Evolutionary conservation across 2,329 filamentous ascomycete genomes (phyloP).

Genomic region (Dothideomycetes sp.): DNA sequence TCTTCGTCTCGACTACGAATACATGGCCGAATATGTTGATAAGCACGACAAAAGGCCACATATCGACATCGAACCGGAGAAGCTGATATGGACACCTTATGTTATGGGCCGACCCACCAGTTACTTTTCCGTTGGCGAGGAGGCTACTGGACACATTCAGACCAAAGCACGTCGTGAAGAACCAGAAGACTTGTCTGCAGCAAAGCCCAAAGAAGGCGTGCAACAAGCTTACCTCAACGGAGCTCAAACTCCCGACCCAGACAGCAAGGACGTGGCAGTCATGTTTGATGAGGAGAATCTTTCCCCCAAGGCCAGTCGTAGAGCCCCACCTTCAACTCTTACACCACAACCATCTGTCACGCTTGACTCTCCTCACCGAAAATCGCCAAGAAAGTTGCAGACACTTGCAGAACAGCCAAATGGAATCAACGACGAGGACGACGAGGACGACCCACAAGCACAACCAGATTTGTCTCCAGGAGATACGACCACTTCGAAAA

Average conservation of each 20-base stretch:
- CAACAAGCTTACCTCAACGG: conserved; percentile 25
- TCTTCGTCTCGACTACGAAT: conserved; percentile 74
- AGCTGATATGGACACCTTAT: conserved; percentile 90
- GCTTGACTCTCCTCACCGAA: conserved; percentile 21
- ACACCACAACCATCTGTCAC: conserved; percentile 23
- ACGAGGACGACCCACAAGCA: neutral
- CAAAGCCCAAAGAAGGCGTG: conserved; percentile 35
- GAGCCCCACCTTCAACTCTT: conserved; percentile 15
- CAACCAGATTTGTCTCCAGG: neutral
- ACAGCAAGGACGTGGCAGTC: neutral
- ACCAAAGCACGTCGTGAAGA: conserved; percentile 83
- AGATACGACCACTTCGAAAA: conserved; percentile 23
- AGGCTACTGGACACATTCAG: conserved; percentile 46
- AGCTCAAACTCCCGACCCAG: conserved; percentile 6
- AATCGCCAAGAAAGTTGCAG: conserved; percentile 22
- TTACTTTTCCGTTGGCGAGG: conserved; percentile 29
- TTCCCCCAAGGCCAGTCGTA: conserved; percentile 10
- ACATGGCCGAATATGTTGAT: conserved; percentile 76
- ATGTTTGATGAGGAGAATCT: neutral
- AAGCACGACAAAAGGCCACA: conserved; percentile 88
- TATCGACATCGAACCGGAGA: conserved; percentile 69
- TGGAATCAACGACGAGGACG: conserved; percentile 15
- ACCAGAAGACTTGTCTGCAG: conserved; percentile 39
- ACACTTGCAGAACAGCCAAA: conserved; percentile 20
- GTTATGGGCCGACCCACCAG: conserved; percentile 67